These are phyloP conservation scores for Neofusicoccum sp. DNA, from an alignment of 2,329 filamentous ascomycete genomes.

Conservation along the genomic window DNA sequence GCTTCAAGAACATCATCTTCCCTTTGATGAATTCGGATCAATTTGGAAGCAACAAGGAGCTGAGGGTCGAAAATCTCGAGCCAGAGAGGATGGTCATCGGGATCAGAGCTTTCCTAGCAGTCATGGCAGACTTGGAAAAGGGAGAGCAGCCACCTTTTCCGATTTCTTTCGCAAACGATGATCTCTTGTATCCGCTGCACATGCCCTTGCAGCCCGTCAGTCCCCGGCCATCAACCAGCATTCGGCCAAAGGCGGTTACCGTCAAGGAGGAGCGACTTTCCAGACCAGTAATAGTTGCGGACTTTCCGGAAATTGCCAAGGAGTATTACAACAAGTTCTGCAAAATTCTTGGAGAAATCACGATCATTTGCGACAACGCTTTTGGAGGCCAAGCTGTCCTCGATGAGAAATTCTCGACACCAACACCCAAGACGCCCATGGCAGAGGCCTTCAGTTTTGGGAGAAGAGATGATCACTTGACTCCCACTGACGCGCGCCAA, in stretches of 20 bases:
- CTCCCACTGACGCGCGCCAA: conserved; percentile 77
- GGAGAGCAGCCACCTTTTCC: conserved; percentile 85
- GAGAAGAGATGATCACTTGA: conserved; percentile 74
- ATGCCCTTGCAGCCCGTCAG: conserved; percentile 31
- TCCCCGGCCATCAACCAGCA: conserved; percentile 32
- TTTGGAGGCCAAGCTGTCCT: conserved; percentile 94
- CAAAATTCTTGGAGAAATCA: conserved; percentile 92
- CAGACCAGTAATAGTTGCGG: conserved; percentile 57
- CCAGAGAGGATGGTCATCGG: conserved; percentile 97
- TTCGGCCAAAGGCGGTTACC: conserved; percentile 36
- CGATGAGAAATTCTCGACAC: conserved; percentile 88
- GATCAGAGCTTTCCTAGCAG: conserved; percentile 87
- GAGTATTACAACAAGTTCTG: conserved; percentile 91
- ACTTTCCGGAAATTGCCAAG: conserved; percentile 71
- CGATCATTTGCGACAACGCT: conserved; percentile 91
- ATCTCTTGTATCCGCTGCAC: conserved; percentile 41
- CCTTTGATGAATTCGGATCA: conserved; percentile 89
- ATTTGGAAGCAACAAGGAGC: conserved; percentile 73
- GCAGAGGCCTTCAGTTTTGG: conserved; percentile 90
- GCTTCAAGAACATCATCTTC: conserved; percentile 90
- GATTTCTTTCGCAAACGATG: conserved; percentile 55
- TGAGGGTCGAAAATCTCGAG: conserved; percentile 88
- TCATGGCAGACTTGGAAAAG: conserved; percentile 90
- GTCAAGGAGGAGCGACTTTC: conserved; percentile 65
- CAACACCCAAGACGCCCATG: conserved; percentile 90